Base-by-base conservation (phyloP, 495 filamentous ascomycete species). In the Aspergillus ostianus region DNA sequence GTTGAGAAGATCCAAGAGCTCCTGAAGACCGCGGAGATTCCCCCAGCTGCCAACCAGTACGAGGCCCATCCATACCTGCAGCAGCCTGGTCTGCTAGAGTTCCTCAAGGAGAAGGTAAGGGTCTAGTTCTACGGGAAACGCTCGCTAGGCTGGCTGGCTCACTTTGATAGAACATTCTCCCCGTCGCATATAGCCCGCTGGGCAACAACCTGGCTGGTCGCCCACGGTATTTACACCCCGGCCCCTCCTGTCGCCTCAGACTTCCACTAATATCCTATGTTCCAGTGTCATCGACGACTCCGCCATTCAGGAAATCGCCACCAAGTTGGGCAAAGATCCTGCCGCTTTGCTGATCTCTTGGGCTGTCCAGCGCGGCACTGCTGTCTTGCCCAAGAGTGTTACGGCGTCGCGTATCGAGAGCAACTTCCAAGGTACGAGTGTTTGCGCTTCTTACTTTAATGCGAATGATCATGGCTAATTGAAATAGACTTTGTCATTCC, bases 21-120 rank as follows among this genome's bases (percentile, higher is more conserved):
- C 27, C 75, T 94, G 9, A 73, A 82, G 57, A 88, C 82, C 0
- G 86, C 87, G 7, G 83, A 77, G 55, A 71, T 85, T 44, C 71
- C 76, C 26, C 91, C 91, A 0, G 87, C 80, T 21, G 82, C 89
- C 61, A 95, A 95, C 76, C 90, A 95, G 76, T 89, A 95, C 64
- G 91, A 96, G 70, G 92, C 85, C 62, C 89, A 94, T 68, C 87
- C 90, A 0, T 95, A 94, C 70, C 78, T 96, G 27, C 90, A 92
- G 66, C 90, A 88, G 67, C 71, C 74, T 0, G 71, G 72, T 13
- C 78, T 95, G 19, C 50, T 90, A 17, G 26, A 60, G 19, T 76
- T 61, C 48, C 54, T 69, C 53, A 69, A 73, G 41, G 68, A 73
- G 6, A 72, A 69, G 26, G 70, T 70, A 55, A 27, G 55, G 15